Conservation (phyloP, 2,329 filamentous ascomycete species). For the Phialophora chinensis region DNA sequence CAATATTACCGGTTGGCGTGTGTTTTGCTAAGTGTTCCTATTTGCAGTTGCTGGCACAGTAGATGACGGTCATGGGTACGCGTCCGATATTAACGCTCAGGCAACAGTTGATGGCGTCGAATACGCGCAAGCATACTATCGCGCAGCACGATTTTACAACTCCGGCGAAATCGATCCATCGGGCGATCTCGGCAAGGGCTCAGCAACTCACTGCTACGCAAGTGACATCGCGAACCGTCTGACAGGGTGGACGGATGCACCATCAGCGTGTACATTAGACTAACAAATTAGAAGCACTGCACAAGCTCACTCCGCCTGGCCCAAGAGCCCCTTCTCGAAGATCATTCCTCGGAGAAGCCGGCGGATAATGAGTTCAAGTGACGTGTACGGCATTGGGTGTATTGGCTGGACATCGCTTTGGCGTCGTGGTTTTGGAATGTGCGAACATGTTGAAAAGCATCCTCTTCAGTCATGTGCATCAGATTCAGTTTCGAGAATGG, state of each 20-base stretch:
- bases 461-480: background rate
- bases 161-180: constrained; percentile 46
- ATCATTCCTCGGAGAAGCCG: background rate
- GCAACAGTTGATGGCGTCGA: constrained; percentile 40
- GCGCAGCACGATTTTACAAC: constrained; percentile 51
- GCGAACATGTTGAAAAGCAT: background rate
- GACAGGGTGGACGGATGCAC: constrained; percentile 47
- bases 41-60: constrained; percentile 43
- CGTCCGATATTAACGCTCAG: constrained; percentile 42
- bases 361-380: background rate
- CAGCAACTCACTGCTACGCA: constrained; percentile 58
- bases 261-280: constrained; percentile 33
- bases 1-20: background rate
- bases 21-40: constrained; percentile 19
- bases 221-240: constrained; percentile 59
- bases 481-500: background rate
- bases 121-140: constrained; percentile 42
- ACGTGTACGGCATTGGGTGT: background rate
- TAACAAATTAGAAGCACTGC: background rate
- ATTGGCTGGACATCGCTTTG: background rate
- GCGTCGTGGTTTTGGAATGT: background rate
- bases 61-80: constrained; percentile 44
- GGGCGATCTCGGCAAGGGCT: constrained; percentile 47
- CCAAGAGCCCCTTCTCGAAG: background rate
- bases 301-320: background rate